Evolutionary conservation across 2,329 filamentous ascomycete species (phyloP), one percentile per base, ranked within the genome.

Genomic region (Anthostomella pinea): DNA sequence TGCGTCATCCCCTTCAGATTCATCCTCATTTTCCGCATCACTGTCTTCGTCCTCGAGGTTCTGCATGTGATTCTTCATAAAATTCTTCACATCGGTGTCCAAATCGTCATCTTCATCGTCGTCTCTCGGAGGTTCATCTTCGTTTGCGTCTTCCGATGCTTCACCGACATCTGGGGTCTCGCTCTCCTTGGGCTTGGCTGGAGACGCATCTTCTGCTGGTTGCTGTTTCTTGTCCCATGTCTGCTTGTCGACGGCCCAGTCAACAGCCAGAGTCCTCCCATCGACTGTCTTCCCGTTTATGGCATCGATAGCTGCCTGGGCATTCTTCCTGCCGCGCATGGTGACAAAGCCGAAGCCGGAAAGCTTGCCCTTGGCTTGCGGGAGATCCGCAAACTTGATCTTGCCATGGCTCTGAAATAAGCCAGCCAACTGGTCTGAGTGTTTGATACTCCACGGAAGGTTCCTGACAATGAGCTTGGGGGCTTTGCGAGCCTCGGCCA

Each of bases 201-300:
- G 24, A 13, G 18, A 6, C 8, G 18, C 35, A 3, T 64, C 62
- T 16, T 54, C 53, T 29, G 68, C 59, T 35, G 80, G 73, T 46
- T 81, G 70, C 42, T 80, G 73, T 45, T 90, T 70, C 43, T 80
- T 73, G 45, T 90, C 77, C 88, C 88, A 98, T 6, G 83, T 81
- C 26, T 83, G 75, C 67, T 94, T 95, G 43, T 96, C 88, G 3
- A 97, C 89, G 20, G 94, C 91, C 87, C 88, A 98, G 66, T 98
- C 93, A 6, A 98, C 93, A 18, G 91, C 93, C 43, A 98, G 65
- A 7, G 83, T 85, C 53, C 93, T 78, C 2, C 90, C 93, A 59
- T 95, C 90, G 14, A 98, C 75, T 43, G 85, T 79, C 60, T 87
- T 96, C 40, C 91, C 93, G 63, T 97, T 98, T 50, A 97, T 71